phyloP scores from a whole-genome alignment of 345 rosid species.

The Eucalyptus marginata region DNA sequence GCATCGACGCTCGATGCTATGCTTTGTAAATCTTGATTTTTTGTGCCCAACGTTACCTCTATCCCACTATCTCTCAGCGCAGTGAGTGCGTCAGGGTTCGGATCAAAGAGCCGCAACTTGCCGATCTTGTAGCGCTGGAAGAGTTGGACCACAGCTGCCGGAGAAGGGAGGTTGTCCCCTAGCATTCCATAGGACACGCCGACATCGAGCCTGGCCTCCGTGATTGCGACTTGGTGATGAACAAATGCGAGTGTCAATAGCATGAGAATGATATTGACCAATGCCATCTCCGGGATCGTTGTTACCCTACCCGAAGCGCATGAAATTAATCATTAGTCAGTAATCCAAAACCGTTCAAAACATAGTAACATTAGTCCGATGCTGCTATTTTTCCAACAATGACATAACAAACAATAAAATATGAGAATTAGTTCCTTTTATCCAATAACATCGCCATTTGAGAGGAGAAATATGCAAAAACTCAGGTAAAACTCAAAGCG shows the following conservation, averaged over 20 bases:
- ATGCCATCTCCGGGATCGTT: not conserved
- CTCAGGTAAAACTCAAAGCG: not conserved
- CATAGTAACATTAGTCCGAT: not conserved
- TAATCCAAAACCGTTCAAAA: not conserved
- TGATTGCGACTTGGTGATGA: not conserved
- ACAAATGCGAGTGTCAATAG: not conserved
- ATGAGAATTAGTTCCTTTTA: not conserved
- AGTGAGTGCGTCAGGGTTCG: not conserved
- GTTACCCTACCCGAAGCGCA: not conserved
- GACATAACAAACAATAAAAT: not conserved
- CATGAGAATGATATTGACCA: not conserved
- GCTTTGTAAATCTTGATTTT: not conserved
- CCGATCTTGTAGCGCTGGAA: not conserved
- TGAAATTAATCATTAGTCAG: not conserved
- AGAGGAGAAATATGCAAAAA: not conserved
- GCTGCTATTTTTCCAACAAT: not conserved
- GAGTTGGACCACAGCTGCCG: not conserved
- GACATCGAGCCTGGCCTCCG: not conserved
- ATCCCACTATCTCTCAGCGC: not conserved
- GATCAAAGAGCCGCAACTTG: not conserved
- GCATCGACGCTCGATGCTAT: not conserved
- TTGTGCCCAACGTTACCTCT: not conserved
- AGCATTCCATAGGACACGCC: constrained; percentile 1
- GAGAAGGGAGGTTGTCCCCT: not conserved
- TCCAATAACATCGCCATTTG: not conserved